phyloP scores from a whole-genome alignment of 257 asterid genomes.

The Solanum bulbocastanum region DNA sequence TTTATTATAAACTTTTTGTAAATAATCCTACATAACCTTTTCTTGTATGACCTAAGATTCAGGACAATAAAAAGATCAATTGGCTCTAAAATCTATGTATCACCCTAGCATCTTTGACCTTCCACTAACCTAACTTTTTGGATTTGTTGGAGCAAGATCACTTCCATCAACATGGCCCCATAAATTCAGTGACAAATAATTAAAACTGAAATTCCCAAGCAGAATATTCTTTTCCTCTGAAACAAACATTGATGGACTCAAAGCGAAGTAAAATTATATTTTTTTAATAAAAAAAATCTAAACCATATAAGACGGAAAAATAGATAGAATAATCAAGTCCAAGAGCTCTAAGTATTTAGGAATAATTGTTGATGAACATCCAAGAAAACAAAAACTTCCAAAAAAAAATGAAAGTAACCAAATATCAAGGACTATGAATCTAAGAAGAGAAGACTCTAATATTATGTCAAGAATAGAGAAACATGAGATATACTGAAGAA shows the following conservation, averaged over 20 bases:
- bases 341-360: neutral
- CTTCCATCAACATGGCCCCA: too few relatives aligned
- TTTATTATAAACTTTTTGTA: too few relatives aligned
- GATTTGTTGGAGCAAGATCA: too few relatives aligned
- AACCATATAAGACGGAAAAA: too few relatives aligned
- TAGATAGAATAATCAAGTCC: neutral
- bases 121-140: neutral
- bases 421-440: neutral
- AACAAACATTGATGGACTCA: neutral
- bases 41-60: too few relatives aligned
- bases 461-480: neutral
- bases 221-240: too few relatives aligned
- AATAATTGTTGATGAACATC: neutral
- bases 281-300: too few relatives aligned
- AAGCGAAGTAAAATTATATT: too few relatives aligned
- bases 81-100: neutral
- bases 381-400: neutral
- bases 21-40: neutral
- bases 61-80: too few relatives aligned
- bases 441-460: neutral
- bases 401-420: neutral
- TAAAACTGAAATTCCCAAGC: neutral
- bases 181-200: too few relatives aligned
- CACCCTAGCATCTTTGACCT: neutral
- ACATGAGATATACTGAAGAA: neutral